phyloP scores from a whole-genome alignment of 2,329 filamentous ascomycete species.

The Ascochyta rabiei region DNA sequence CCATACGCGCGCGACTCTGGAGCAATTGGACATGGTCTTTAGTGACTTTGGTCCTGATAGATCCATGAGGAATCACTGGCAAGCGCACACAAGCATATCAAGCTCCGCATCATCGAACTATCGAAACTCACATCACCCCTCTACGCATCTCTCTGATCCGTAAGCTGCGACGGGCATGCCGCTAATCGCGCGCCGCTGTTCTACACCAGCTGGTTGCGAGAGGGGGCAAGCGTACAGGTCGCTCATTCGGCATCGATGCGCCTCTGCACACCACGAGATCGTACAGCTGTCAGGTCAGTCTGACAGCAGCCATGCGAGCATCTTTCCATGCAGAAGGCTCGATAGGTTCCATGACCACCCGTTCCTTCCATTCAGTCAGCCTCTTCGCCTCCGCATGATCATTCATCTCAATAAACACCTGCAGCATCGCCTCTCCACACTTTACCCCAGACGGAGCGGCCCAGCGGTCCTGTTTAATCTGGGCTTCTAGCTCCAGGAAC shows the following conservation, averaged over 20 bases:
- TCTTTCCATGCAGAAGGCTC: conserved; percentile 4
- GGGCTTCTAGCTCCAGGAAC: conserved; percentile 20
- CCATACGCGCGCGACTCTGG: conserved; percentile 14
- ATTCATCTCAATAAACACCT: conserved; percentile 13
- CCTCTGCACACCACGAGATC: not conserved
- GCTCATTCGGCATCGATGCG: not conserved
- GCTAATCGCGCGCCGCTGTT: conserved; percentile 9
- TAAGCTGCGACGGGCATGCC: conserved; percentile 6
- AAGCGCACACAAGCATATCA: conserved; percentile 11
- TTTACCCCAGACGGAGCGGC: conserved; percentile 20
- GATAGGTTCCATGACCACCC: conserved; percentile 3
- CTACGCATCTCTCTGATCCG: conserved; percentile 9
- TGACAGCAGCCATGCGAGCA: conserved; percentile 14
- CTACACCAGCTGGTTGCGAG: conserved; percentile 5
- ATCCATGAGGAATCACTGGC: conserved; percentile 4
- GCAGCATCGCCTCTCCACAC: conserved; percentile 21
- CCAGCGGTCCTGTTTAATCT: conserved; percentile 19
- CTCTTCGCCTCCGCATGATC: conserved; percentile 18
- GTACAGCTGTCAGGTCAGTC: conserved; percentile 13
- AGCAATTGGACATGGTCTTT: not conserved
- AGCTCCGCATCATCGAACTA: conserved; percentile 15
- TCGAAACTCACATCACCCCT: conserved; percentile 15
- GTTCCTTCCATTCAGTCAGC: conserved; percentile 10
- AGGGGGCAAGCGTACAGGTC: not conserved
- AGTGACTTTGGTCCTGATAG: not conserved